Percentiles rank a stretch among this genome's conserved stretches.
Evolutionary conservation across 305 asterid genomes (phyloP).

Genomic region (Rubia balearica): DNA sequence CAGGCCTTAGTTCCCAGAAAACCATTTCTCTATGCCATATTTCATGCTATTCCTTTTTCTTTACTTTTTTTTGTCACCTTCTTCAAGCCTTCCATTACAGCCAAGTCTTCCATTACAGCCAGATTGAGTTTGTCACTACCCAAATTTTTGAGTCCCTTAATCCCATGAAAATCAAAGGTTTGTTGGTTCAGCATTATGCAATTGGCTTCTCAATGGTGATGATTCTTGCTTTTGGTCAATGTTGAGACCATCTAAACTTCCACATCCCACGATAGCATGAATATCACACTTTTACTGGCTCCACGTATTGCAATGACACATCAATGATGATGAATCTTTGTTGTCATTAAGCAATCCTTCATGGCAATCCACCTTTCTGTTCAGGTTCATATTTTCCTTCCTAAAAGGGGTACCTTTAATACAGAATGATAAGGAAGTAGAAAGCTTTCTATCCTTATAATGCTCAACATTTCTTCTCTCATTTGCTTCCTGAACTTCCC

Average conservation of each 20-base stretch:
- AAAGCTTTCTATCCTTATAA: neutral
- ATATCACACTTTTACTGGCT: slow-evolving; percentile 5
- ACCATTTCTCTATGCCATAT: no score
- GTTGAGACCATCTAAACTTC: neutral
- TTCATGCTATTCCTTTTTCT: no score
- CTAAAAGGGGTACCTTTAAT: neutral
- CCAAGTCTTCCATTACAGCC: no score
- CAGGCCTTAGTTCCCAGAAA: no score
- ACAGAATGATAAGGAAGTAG: neutral
- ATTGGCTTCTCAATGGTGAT: neutral
- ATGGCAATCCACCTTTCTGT: slow-evolving; percentile 20
- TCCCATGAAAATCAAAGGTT: slow-evolving; percentile 14
- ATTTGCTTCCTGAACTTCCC: slow-evolving; percentile 74
- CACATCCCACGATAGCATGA: neutral
- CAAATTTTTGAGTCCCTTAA: slow-evolving; percentile 38
- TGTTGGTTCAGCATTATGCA: slow-evolving; percentile 16
- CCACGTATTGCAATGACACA: neutral
- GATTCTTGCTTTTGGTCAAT: neutral
- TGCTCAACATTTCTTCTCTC: slow-evolving; percentile 25
- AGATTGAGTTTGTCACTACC: slow-evolving; percentile 39
- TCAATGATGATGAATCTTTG: no score
- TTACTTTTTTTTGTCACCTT: no score
- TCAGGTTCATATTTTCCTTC: slow-evolving; percentile 53
- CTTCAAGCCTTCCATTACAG: no score
- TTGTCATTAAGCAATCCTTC: no score